phyloP scores from a whole-genome alignment of 2,329 filamentous ascomycete genomes.

The Paraphaeosphaeria minitans region DNA sequence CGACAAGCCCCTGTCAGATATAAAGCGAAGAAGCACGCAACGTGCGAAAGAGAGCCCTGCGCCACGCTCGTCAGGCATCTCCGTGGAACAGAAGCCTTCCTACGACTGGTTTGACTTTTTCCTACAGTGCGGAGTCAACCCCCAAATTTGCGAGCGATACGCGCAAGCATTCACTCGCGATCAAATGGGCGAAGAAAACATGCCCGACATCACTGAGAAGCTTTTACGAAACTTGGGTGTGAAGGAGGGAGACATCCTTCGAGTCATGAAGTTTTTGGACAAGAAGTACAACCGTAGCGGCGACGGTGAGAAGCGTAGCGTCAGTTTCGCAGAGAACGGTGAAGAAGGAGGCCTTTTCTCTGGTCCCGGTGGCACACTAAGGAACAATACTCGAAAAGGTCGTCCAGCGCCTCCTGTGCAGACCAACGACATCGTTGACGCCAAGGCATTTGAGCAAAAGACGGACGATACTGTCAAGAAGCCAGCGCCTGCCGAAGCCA shows the following conservation, averaged over 20 bases:
- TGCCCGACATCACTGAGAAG: constrained; percentile 85
- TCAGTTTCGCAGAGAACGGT: constrained; percentile 64
- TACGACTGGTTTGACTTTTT: constrained; percentile 99
- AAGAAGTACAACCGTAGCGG: constrained; percentile 72
- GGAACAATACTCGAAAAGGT: constrained; percentile 93
- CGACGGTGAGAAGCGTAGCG: constrained; percentile 59
- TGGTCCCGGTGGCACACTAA: constrained; percentile 85
- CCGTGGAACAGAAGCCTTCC: constrained; percentile 70
- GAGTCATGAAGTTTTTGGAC: constrained; percentile 89
- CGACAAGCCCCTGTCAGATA: constrained; percentile 88
- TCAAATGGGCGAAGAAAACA: constrained; percentile 92
- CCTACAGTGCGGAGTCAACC: constrained; percentile 85
- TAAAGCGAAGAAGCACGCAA: constrained; percentile 61
- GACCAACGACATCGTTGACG: constrained; percentile 83
- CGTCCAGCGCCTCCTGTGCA: constrained; percentile 86
- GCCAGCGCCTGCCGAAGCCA: constrained; percentile 47
- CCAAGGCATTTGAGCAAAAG: constrained; percentile 78
- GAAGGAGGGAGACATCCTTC: constrained; percentile 94
- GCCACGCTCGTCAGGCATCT: constrained; percentile 57
- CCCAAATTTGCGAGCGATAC: constrained; percentile 93
- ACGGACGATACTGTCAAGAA: constrained; percentile 52
- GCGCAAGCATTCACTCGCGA: constrained; percentile 86
- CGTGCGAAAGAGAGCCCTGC: constrained; percentile 57
- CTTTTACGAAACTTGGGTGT: constrained; percentile 87
- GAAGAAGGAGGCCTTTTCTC: constrained; percentile 78